Evolutionary conservation across 2,329 filamentous ascomycete genomes (phyloP), one percentile per base, ranked within the genome.

Genomic region (Thelonectria olida): DNA sequence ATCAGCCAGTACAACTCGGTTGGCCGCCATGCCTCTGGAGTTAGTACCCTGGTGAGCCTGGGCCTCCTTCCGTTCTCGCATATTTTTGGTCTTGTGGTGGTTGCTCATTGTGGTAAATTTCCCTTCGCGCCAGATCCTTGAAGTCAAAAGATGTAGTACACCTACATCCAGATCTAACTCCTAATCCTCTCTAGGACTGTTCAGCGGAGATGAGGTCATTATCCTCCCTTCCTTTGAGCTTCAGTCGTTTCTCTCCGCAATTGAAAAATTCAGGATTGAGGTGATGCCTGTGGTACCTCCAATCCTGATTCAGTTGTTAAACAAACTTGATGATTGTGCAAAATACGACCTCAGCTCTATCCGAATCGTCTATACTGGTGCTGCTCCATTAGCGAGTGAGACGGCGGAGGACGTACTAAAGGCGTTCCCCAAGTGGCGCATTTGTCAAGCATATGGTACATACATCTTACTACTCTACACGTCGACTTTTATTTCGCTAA

Each of bases 21-120:
- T 54, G 56, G 74, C n/a, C 74, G 81, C 62, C 73, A 77, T 63
- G 67, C 73, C 28, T 67, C 73, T 4, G 73, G 72, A 12, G 62
- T 84, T 38, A 73, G 73, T 12, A 81, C 76, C 1, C 78, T 84
- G 59, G 75, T 84, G 17, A 79, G 75, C 2, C 83, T 94, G 0
- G 92, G 91, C 5, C 80, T 95, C 15, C 80, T 95, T 0, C 92
- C 92, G 1, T 87, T 93, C 72, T 93, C 90, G 66, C 92, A 96
- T 71, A 96, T 96, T 65, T 96, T 95, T 74, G 88, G 87, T 4
- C 79, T 96, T 34, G 86, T 93, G 17, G 36, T 39, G n/a, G n/a
- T 7, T 45, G 27, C 38, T 22, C 31, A 39, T 88, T 92, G 73
- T 77, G 81, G 2, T 95, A 88, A 72, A 85, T 90, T n/a, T n/a